Conservation (phyloP, 805 yeast genomes). For the Yarrowia deformans region DNA sequence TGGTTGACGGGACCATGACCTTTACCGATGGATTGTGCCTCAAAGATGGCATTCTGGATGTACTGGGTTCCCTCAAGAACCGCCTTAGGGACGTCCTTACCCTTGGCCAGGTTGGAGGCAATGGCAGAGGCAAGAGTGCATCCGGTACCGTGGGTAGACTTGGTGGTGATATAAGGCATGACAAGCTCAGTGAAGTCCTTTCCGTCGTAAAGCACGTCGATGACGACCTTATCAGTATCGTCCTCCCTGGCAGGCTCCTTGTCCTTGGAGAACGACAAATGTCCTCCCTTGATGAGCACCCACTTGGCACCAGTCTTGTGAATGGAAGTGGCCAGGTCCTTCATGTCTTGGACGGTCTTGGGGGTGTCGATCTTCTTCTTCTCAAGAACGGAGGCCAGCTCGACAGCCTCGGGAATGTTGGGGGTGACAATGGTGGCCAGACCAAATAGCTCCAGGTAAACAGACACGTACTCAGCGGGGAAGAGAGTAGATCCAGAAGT, state of each 20-base stretch:
- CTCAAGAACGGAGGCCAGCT: conserved; percentile 47
- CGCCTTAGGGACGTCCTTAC: conserved; percentile 56
- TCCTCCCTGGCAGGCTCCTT: conserved; percentile 37
- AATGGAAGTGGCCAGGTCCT: conserved; percentile 53
- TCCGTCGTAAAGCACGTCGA: conserved; percentile 49
- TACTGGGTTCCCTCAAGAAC: conserved; percentile 66
- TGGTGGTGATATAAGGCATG: conserved; percentile 57
- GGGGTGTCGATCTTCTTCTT: conserved; percentile 35
- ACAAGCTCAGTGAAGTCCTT: conserved; percentile 54
- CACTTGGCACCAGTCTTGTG: conserved; percentile 56
- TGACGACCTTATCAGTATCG: conserved; percentile 41
- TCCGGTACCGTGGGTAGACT: conserved; percentile 87
- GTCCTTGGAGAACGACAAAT: conserved; percentile 54
- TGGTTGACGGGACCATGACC: conserved; percentile 85
- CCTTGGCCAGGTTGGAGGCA: conserved; percentile 74
- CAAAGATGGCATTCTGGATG: conserved; percentile 68
- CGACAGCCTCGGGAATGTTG: conserved; percentile 69
- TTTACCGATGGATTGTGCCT: conserved; percentile 53
- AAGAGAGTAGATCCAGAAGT: conserved; percentile 75
- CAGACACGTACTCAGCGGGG: conserved; percentile 32
- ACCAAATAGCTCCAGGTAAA: conserved; percentile 53
- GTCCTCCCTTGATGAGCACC: conserved; percentile 84
- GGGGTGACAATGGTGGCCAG: conserved; percentile 74
- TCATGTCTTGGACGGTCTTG: conserved; percentile 53
- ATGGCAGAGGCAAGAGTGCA: conserved; percentile 86